A percentile compares a stretch with the other conserved stretches of the same genome.
Evolutionary conservation across 1,284 basidiomycete species (phyloP).

Genomic region (Tremellales sp.): DNA sequence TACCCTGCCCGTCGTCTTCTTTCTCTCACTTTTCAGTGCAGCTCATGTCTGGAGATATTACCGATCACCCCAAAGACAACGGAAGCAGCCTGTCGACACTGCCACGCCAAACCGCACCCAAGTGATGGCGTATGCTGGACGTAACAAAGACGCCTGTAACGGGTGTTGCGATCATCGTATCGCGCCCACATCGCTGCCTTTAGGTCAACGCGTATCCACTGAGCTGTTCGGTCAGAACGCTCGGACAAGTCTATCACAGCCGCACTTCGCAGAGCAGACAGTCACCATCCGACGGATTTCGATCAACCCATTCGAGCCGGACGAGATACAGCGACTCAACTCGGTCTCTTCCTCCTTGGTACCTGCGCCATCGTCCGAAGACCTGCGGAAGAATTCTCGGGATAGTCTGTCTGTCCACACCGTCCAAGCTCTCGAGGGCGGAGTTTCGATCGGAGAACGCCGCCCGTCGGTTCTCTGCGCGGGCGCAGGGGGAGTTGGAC

Average conservation of each 20-base stretch:
- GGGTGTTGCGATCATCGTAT: background rate
- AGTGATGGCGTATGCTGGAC: background rate
- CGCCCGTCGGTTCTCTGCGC: slow-evolving; percentile 6
- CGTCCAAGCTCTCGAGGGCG: background rate
- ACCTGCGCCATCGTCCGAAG: slow-evolving; percentile 6
- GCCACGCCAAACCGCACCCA: background rate
- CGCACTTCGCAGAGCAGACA: slow-evolving; percentile 19
- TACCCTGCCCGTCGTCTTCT: background rate
- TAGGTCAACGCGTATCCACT: background rate
- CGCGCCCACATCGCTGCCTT: background rate
- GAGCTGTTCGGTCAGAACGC: background rate
- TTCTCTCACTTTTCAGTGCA: background rate
- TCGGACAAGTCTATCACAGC: slow-evolving; percentile 5
- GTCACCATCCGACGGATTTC: slow-evolving; percentile 20
- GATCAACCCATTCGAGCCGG: slow-evolving; percentile 12
- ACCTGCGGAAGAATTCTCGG: slow-evolving; percentile 1
- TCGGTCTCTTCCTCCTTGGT: slow-evolving; percentile 20
- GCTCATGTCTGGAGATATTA: background rate
- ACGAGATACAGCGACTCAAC: slow-evolving; percentile 20
- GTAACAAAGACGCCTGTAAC: background rate
- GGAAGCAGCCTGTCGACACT: background rate
- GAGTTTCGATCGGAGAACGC: background rate
- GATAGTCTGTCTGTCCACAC: background rate
- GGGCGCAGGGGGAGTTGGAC: slow-evolving; percentile 7
- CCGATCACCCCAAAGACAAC: background rate